phyloP scores from a whole-genome alignment of 768 basidiomycete genomes.

The Pilatotrama ljubarskyi region DNA sequence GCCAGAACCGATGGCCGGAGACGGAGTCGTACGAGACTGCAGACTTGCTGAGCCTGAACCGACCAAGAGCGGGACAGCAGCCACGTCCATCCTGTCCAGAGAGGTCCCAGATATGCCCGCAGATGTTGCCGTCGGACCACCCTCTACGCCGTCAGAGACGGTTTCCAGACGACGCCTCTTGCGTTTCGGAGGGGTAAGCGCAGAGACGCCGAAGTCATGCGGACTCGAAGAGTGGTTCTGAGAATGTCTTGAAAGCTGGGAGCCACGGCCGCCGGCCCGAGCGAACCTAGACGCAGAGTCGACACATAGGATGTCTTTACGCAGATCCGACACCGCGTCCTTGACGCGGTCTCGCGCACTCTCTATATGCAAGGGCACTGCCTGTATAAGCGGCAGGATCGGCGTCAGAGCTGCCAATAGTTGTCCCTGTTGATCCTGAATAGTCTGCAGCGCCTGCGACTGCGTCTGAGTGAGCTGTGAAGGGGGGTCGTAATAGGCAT shows the following conservation, averaged over 20 bases:
- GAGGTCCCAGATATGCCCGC: not conserved
- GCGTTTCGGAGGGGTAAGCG: not conserved
- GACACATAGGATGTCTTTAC: not conserved
- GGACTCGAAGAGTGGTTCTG: not conserved
- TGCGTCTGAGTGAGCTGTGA: slow-evolving; percentile 37
- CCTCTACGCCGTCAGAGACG: not conserved
- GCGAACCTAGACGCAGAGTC: not conserved
- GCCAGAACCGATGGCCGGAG: too few relatives aligned
- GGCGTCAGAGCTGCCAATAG: slow-evolving; percentile 57
- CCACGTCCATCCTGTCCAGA: too few relatives aligned
- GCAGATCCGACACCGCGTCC: slow-evolving; percentile 22
- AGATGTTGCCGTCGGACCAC: not conserved
- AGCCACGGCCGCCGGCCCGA: not conserved
- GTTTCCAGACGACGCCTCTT: slow-evolving; percentile 15
- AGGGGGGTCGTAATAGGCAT: not conserved
- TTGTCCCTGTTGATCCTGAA: slow-evolving; percentile 63
- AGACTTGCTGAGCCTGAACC: too few relatives aligned
- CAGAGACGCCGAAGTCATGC: not conserved
- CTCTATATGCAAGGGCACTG: slow-evolving; percentile 59
- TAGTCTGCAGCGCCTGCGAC: slow-evolving; percentile 52
- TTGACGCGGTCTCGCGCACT: slow-evolving; percentile 26
- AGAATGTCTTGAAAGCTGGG: not conserved
- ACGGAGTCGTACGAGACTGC: too few relatives aligned
- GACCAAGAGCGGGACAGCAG: too few relatives aligned
- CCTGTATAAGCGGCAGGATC: slow-evolving; percentile 59